A percentile compares a stretch with the other conserved stretches of the same genome.
Evolutionary conservation across 805 yeast species (phyloP).

Genomic region (Hanseniaspora singularis): DNA sequence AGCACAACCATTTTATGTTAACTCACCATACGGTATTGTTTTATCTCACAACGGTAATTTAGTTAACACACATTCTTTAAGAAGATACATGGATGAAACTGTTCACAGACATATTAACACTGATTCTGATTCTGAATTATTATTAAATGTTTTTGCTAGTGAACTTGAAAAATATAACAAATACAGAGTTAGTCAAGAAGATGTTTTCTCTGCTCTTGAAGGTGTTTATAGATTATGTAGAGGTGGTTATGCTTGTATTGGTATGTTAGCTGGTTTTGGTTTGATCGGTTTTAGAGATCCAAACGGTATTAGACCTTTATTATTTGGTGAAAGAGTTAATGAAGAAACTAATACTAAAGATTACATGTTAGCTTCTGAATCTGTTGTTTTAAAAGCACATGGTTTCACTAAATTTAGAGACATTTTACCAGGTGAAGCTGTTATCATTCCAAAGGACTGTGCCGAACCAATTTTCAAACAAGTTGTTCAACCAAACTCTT

Average conservation of each 20-base stretch:
- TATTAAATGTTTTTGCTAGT: conserved; percentile 81
- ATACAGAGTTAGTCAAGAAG: conserved; percentile 81
- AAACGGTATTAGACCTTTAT: conserved; percentile 85
- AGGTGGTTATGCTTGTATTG: conserved; percentile 96
- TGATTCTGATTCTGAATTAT: conserved; percentile 86
- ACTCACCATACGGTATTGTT: conserved; percentile 88
- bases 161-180: conserved; percentile 86
- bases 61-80: conserved; percentile 71
- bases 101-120: conserved; percentile 97
- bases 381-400: conserved; percentile 87
- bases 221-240: conserved; percentile 73
- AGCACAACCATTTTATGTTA: conserved; percentile 97
- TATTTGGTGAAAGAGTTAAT: conserved; percentile 69
- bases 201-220: conserved; percentile 71
- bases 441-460: conserved; percentile 70
- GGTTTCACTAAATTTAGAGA: conserved; percentile 73
- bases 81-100: conserved; percentile 72
- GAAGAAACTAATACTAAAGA: conserved; percentile 55
- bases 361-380: conserved; percentile 90
- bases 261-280: conserved; percentile 93
- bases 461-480: conserved; percentile 70
- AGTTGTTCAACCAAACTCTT: conserved; percentile 62
- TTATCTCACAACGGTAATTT: conserved; percentile 90
- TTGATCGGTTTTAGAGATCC: conserved; percentile 94
- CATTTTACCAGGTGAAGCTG: conserved; percentile 90